phyloP scores from a whole-genome alignment of 495 filamentous ascomycete genomes.

The Aspergillus baeticus region DNA sequence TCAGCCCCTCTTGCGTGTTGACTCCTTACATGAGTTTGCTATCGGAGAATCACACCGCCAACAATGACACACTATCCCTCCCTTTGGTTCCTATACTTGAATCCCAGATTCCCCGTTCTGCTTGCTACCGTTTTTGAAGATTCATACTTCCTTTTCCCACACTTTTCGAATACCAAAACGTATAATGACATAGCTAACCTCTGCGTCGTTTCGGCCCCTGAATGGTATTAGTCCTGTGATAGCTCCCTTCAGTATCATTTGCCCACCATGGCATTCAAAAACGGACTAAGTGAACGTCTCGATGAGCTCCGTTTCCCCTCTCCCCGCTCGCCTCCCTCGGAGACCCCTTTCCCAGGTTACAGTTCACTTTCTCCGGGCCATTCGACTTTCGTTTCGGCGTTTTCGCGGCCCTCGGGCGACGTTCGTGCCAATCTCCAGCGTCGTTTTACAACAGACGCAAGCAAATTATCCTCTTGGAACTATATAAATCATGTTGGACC shows the following conservation, averaged over 20 bases:
- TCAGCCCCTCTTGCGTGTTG: slow-evolving; percentile 42
- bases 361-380: slow-evolving; percentile 67
- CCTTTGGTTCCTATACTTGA: slow-evolving; percentile 17
- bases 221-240: slow-evolving; percentile 35
- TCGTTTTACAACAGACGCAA: slow-evolving; percentile 90
- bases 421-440: slow-evolving; percentile 74
- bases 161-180: not conserved
- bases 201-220: slow-evolving; percentile 26
- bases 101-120: slow-evolving; percentile 9
- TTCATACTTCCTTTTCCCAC: not conserved
- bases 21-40: slow-evolving; percentile 39
- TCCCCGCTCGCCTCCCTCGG: slow-evolving; percentile 69
- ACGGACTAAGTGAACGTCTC: slow-evolving; percentile 63
- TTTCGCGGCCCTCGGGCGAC: slow-evolving; percentile 56
- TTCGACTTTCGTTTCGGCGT: slow-evolving; percentile 53
- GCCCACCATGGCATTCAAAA: slow-evolving; percentile 63
- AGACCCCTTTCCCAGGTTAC: slow-evolving; percentile 68
- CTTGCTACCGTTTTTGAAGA: slow-evolving; percentile 12
- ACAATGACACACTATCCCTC: slow-evolving; percentile 19
- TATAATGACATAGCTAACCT: slow-evolving; percentile 19
- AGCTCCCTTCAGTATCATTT: slow-evolving; percentile 18
- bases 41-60: slow-evolving; percentile 38
- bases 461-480: slow-evolving; percentile 78
- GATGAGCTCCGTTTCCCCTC: slow-evolving; percentile 77
- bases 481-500: slow-evolving; percentile 56